Percentiles rank a stretch among this genome's conserved stretches.
Evolutionary conservation across 2,329 filamentous ascomycete genomes (phyloP).

Genomic region (Penicillium griseofulvum): DNA sequence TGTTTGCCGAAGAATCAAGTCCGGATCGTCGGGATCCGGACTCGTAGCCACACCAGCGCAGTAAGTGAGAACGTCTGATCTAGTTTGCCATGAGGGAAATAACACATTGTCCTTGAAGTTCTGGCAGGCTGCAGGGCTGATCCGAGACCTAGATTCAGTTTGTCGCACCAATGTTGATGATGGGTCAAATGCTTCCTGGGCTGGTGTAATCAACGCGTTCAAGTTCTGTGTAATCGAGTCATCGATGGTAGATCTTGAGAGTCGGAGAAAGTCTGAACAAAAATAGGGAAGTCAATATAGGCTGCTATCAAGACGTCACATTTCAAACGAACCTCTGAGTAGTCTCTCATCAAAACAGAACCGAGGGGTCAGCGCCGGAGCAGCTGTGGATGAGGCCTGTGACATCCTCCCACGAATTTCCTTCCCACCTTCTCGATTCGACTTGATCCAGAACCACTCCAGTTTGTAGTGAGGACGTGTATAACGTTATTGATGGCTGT

Average conservation of each 20-base stretch:
- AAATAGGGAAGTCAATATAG: slow-evolving; percentile 58
- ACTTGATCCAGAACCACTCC: slow-evolving; percentile 42
- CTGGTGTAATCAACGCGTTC: slow-evolving; percentile 80
- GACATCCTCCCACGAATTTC: slow-evolving; percentile 37
- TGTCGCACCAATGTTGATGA: slow-evolving; percentile 67
- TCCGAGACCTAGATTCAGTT: slow-evolving; percentile 50
- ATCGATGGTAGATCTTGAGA: slow-evolving; percentile 81
- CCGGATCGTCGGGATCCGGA: slow-evolving; percentile 83
- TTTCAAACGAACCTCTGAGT: slow-evolving; percentile 59
- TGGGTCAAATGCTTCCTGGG: slow-evolving; percentile 71
- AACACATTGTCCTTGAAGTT: slow-evolving; percentile 73
- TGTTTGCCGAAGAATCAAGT: slow-evolving; percentile 64
- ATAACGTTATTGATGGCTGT: not conserved
- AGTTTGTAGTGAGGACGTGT: slow-evolving; percentile 29
- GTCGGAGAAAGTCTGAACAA: slow-evolving; percentile 75
- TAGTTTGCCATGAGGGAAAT: slow-evolving; percentile 83
- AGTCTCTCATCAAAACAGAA: slow-evolving; percentile 73
- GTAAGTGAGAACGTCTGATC: slow-evolving; percentile 81
- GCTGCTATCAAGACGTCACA: not conserved
- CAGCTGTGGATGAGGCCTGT: slow-evolving; percentile 36
- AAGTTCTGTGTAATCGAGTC: slow-evolving; percentile 92
- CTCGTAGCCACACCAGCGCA: slow-evolving; percentile 84
- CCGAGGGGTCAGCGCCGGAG: slow-evolving; percentile 64
- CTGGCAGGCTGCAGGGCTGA: slow-evolving; percentile 63
- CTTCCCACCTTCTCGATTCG: slow-evolving; percentile 24